Evolutionary conservation across 768 basidiomycete species (phyloP).

Genomic region (Pseudohyphozyma bogoriensis): DNA sequence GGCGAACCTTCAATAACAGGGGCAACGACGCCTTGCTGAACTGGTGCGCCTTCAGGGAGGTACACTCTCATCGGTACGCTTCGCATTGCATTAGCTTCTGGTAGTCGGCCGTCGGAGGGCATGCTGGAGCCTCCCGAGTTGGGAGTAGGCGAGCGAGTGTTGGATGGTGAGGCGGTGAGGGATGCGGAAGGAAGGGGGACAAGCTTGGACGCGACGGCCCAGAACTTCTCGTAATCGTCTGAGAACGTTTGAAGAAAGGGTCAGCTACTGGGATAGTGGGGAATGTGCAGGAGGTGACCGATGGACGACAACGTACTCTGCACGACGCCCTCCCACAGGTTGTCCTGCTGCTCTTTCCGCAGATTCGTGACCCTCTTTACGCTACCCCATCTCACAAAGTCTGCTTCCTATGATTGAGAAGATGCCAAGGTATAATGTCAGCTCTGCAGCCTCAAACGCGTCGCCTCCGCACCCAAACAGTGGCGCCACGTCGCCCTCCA

Average conservation of each 20-base stretch:
- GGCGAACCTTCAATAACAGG: conserved; percentile 64
- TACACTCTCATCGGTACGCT: conserved; percentile 83
- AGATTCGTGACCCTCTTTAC: conserved; percentile 87
- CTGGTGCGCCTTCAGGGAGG: conserved; percentile 71
- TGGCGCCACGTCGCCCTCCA: too few species aligned
- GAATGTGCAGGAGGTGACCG: neutral
- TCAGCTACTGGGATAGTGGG: neutral
- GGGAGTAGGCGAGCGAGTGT: conserved; percentile 4
- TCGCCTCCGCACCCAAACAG: too few species aligned
- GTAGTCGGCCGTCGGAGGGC: conserved; percentile 50
- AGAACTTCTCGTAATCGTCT: conserved; percentile 96
- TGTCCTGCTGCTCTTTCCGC: conserved; percentile 84
- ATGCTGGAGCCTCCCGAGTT: conserved; percentile 4
- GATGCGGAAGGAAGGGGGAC: conserved; percentile 68
- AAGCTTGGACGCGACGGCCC: conserved; percentile 86
- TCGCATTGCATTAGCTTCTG: conserved; percentile 69
- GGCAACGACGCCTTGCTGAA: conserved; percentile 78
- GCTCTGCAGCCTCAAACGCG: too few species aligned
- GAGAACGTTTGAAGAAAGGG: conserved; percentile 1
- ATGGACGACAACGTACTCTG: conserved; percentile 55
- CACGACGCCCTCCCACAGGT: conserved; percentile 91
- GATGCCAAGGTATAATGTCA: too few species aligned
- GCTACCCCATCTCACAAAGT: conserved; percentile 93
- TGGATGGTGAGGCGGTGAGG: conserved; percentile 44
- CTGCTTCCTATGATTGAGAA: conserved; percentile 81